Conservation (phyloP, 2,329 filamentous ascomycete genomes). For the Colletotrichum eremochloae region DNA sequence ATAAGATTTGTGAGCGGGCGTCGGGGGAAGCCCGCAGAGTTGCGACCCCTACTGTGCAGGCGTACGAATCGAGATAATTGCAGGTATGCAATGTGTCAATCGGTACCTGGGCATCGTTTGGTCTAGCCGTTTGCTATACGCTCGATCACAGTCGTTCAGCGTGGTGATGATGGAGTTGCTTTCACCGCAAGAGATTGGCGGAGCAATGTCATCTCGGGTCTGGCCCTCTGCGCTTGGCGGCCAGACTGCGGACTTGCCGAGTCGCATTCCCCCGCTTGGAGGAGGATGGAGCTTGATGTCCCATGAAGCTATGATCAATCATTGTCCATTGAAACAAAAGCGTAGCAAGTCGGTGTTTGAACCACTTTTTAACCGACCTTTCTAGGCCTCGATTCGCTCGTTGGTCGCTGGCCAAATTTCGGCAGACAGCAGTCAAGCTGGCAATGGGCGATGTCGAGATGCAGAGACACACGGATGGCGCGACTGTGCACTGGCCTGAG, state of each 20-base stretch:
- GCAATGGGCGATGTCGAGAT: constrained; percentile 11
- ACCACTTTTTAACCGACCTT: constrained; percentile 19
- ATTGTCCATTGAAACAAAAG: constrained; percentile 5
- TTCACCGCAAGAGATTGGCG: background rate
- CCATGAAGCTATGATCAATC: constrained; percentile 16
- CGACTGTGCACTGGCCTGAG: constrained; percentile 3
- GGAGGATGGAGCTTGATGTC: constrained; percentile 21
- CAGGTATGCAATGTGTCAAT: background rate
- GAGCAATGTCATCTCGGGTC: constrained; percentile 5
- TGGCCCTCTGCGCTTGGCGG: background rate
- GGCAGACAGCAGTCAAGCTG: constrained; percentile 3
- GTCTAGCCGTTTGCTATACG: background rate
- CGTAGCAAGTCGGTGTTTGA: constrained; percentile 24
- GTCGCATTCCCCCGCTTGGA: constrained; percentile 9
- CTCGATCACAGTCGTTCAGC: background rate
- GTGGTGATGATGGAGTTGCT: constrained; percentile 4
- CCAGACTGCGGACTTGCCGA: constrained; percentile 1
- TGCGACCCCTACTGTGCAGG: constrained; percentile 12
- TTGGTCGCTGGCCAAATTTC: background rate
- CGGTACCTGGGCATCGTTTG: constrained; percentile 1
- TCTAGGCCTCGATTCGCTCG: constrained; percentile 12
- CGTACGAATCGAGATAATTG: constrained; percentile 21
- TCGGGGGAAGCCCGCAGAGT: background rate
- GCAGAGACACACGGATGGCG: background rate
- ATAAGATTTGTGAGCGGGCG: constrained; percentile 22